Evolutionary conservation across 331 rosid genomes (phyloP).

Genomic region (Rosa hybrid): DNA sequence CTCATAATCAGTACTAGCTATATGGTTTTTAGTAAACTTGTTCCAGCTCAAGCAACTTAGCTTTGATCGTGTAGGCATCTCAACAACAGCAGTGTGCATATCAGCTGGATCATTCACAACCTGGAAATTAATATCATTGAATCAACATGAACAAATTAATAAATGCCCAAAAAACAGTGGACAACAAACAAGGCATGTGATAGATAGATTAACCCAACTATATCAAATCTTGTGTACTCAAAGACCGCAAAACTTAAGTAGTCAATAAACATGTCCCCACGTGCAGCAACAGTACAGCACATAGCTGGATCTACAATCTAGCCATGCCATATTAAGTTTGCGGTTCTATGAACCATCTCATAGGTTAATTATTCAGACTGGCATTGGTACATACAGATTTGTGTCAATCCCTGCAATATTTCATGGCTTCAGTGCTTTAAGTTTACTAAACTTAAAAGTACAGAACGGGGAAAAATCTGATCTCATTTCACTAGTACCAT

Average conservation of each 20-base stretch:
- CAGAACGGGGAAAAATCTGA: background rate
- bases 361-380: background rate
- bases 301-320: conserved; percentile 1
- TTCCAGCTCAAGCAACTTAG: conserved; percentile 99
- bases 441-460: background rate
- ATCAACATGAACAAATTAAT: conserved; percentile 19
- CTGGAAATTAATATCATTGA: conserved; percentile 46
- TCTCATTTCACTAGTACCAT: background rate
- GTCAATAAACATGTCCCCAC: background rate
- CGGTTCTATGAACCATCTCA: background rate
- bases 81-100: conserved; percentile 86
- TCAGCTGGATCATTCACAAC: conserved; percentile 90
- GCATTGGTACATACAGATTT: background rate
- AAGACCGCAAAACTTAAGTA: background rate
- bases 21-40: conserved; percentile 80
- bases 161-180: background rate
- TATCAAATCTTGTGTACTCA: background rate
- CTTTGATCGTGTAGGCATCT: conserved; percentile 95
- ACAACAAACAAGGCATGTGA: background rate
- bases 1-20: conserved; percentile 98
- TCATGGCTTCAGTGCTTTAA: background rate
- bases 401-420: background rate
- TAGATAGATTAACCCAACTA: background rate
- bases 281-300: background rate
- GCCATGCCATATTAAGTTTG: background rate